A percentile compares a stretch with the other conserved stretches of the same genome.
These are phyloP conservation scores for Dichotomocladium elegans DNA, from an alignment of 371 early-diverging fungal species.

Conservation along the genomic window DNA sequence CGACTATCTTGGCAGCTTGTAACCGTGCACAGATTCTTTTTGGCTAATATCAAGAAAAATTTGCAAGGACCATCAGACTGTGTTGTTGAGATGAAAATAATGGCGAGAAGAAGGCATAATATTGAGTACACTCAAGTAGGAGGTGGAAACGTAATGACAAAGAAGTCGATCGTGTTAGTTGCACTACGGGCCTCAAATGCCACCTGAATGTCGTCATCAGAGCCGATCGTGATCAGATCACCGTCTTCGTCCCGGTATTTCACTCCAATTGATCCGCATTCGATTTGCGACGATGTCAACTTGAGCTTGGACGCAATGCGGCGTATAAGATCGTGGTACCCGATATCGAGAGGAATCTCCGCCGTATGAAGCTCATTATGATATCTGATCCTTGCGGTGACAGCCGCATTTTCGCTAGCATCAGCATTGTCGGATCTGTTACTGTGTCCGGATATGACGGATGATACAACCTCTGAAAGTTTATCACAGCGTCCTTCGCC, in stretches of 20 bases:
- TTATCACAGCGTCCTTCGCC: too few species aligned
- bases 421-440: too few species aligned
- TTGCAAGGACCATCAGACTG: neutral
- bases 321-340: conserved; percentile 68
- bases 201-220: conserved; percentile 85
- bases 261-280: conserved; percentile 52
- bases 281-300: conserved; percentile 49
- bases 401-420: too few species aligned
- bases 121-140: conserved; percentile 1
- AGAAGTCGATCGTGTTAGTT: conserved; percentile 36
- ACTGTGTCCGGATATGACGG: too few species aligned
- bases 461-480: too few species aligned
- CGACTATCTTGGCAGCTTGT: too few species aligned
- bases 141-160: conserved; percentile 15
- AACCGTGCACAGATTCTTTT: too few species aligned
- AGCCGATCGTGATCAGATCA: conserved; percentile 79
- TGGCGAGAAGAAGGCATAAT: neutral
- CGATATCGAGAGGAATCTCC: conserved; percentile 71
- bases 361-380: conserved; percentile 83
- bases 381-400: conserved; percentile 84
- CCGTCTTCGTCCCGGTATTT: conserved; percentile 93
- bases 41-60: neutral
- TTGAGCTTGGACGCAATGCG: conserved; percentile 57
- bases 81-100: neutral
- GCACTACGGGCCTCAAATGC: conserved; percentile 74